Evolutionary conservation across 352 stramenopile genomes (phyloP), one percentile per base, ranked within the genome.

Genomic region (Phytophthora brassicae): DNA sequence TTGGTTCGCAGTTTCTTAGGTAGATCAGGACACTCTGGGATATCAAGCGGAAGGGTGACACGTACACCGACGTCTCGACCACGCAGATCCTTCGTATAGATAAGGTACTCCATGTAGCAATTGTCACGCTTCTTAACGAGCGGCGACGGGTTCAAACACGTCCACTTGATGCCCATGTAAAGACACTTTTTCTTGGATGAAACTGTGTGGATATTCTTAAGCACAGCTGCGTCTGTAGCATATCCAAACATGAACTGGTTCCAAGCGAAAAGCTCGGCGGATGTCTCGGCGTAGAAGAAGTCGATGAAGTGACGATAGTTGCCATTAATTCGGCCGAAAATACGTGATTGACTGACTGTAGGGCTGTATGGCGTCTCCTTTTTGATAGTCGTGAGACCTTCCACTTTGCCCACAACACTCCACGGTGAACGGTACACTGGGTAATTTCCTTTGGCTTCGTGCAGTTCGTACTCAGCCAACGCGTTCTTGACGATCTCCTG

Each of bases 101-200:
- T 77, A 23, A 92, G 69, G 68, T 88, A 92, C 57, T 94, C 86
- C 57, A 94, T 63, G 60, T 81, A 90, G 67, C 77, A 88, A 35
- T 82, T 81, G 72, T 94, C 81, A n/a, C 81, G 73, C 66, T 89
- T 89, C 41, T 76, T 79, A 13, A 81, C 57, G 38, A 91, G 73
- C 50, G 77, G 50, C 20, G 76, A 82, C 49, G 79, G 72, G 46
- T 74, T 76, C 41, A 88, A 58, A 38, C 81, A 90, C 48, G 75
- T 75, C 86, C 86, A 94, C 64, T 94, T 94, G 68, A 94, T 84
- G 46, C 86, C 86, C 66, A 94, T 77, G 61, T 94, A 94, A 42
- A 78, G 45, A 60, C 77, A 73, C 13, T 77, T 62, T 17, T 78
- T 64, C 38, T 57, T 66, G 23, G 63, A 70, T 8, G 59, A 50